These are phyloP conservation scores for Pythium periplocum DNA, from an alignment of 352 stramenopile species.

Conservation along the genomic window DNA sequence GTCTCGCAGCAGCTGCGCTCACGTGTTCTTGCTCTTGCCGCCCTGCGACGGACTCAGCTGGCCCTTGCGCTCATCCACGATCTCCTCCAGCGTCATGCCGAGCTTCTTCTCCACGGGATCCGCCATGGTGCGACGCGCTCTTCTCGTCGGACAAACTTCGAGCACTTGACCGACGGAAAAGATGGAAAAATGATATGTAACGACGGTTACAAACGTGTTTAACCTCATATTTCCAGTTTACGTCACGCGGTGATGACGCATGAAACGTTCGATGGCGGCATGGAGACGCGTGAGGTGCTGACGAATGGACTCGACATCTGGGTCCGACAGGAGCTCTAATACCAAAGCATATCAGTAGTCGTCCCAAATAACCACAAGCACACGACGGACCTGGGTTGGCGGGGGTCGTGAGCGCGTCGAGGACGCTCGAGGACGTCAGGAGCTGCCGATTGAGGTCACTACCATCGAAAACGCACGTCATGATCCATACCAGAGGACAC, in stretches of 20 bases:
- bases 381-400: conserved; percentile 6
- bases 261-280: conserved; percentile 24
- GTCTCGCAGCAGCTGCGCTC: conserved; percentile 9
- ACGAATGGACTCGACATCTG: conserved; percentile 37
- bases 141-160: conserved; percentile 5
- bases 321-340: conserved; percentile 4
- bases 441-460: conserved; percentile 30
- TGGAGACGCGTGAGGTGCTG: conserved; percentile 27
- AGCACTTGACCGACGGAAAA: conserved; percentile 8
- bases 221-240: too few relatives aligned
- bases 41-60: conserved; percentile 10
- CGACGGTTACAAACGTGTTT: too few relatives aligned
- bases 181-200: too few relatives aligned
- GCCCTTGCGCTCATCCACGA: conserved; percentile 45
- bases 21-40: conserved; percentile 57
- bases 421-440: conserved; percentile 10
- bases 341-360: too few relatives aligned
- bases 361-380: too few relatives aligned
- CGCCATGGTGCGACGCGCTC: too few relatives aligned
- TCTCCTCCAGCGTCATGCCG: conserved; percentile 67
- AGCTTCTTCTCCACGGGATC: conserved; percentile 64
- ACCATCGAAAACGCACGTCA: neutral
- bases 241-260: neutral
- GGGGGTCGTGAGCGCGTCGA: conserved; percentile 13
- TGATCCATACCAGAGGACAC: neutral